phyloP scores from a whole-genome alignment of 73 alveolate genomes.

The Paramecium sexaurelia region DNA sequence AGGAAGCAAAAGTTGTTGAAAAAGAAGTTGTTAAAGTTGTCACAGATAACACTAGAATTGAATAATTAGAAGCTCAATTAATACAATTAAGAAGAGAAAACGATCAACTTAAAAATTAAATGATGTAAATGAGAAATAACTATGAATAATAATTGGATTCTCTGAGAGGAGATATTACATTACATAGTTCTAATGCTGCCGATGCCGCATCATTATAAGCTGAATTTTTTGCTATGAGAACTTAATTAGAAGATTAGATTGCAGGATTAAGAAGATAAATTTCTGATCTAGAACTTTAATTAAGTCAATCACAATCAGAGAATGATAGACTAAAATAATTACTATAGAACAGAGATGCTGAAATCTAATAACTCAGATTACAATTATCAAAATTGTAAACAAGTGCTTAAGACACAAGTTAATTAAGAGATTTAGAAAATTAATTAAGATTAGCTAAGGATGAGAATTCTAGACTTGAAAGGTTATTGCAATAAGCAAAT shows the following conservation, averaged over 20 bases:
- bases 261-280: neutral
- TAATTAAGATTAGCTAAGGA: neutral
- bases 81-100: neutral
- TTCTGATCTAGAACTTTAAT: constrained; percentile 8
- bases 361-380: neutral
- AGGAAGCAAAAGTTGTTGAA: constrained; percentile 43
- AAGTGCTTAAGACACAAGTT: neutral
- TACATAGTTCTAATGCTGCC: neutral
- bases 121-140: neutral
- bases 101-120: neutral
- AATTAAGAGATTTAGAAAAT: constrained; percentile 25
- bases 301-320: neutral
- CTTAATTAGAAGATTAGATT: neutral
- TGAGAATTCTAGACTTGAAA: neutral
- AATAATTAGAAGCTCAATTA: neutral
- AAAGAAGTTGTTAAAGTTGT: constrained; percentile 26
- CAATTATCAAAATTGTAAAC: neutral
- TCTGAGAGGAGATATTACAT: neutral
- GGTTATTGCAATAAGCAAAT: constrained; percentile 17
- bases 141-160: neutral
- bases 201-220: neutral
- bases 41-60: constrained; percentile 28
- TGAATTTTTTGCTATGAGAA: neutral
- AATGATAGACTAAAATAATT: neutral
- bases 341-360: neutral